Evolutionary conservation across 192 early-diverging fungal species (phyloP), one percentile per base, ranked within the genome.

Genomic region (Chytriomyces sp.): DNA sequence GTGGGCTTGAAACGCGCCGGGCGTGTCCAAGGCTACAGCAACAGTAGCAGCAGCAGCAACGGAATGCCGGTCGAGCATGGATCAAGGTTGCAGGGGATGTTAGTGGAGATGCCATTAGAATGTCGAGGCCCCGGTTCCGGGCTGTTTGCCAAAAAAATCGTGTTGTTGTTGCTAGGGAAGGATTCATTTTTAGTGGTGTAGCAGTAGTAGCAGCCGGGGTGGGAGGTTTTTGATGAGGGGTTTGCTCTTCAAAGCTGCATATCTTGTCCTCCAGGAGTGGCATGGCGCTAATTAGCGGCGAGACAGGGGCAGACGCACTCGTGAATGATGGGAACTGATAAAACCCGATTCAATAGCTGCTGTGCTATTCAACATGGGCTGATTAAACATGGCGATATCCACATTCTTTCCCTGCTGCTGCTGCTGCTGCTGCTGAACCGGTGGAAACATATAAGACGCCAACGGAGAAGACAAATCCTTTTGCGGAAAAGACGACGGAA

Each of bases 1-100:
- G n/a, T n/a, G n/a, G n/a, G n/a, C 53, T 48, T 64, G 62, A 75
- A 75, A 11, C 73, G 73, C n/a, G n/a, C 23, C 16, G 69, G 69
- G 23, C 45, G 18, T 18, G 18, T n/a, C 3, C 13, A 13, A 28
- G 50, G 2, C 69, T 57, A 3, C 20, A 8, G 57, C 11, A 35
- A 35, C n/a, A n/a, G n/a, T n/a, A n/a, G n/a, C n/a, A n/a, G n/a
- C n/a, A n/a, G n/a, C n/a, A n/a, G n/a, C 28, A 35, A n/a, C n/a
- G n/a, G 50, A 71, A 9, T 18, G 13, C 18, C 69, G 1, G n/a
- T 8, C 69, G 69, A 8, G 69, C 69, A 7, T 47, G 11, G 28
- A 71, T 57, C 11, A 57, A 20, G n/a, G 20, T 50, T 13, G 50
- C 50, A 10, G 47, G 47, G 28, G 69, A 57, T 11, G 50, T 10